Base-by-base conservation (phyloP, 164 flowering plant genomes). In the Pachysandra terminalis region DNA sequence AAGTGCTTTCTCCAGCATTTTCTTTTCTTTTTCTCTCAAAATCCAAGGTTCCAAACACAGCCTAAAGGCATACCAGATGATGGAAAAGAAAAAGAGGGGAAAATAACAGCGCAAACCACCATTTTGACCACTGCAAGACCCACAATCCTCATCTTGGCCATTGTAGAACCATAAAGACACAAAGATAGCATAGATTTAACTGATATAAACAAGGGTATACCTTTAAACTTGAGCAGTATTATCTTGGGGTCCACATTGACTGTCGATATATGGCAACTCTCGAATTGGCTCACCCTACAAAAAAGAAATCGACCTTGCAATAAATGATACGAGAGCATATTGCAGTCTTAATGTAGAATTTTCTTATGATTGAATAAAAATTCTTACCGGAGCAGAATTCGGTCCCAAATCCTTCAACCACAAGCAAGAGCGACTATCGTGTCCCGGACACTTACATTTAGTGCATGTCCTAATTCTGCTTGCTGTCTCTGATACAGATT, bases 371-470 rank as follows among this genome's bases (percentile, higher is more conserved):
- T 54, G 27, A 65, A 66, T 6, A 24, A 57, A 57, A 10, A 24
- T 67, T 68, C 74, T 62, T 70, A 72, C 74, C 76, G 55, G 16
- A 48, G 17, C 37, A 19, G 67, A 25, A 53, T 55, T 25, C 21
- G 54, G 60, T 28, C 68, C 52, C n/a, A 65, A 52, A 66, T 78
- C 76, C 69, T 78, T 78, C 72, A 69, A 63, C 74, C 76, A 74
- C 63, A 65, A 68, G 71, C 78, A 78, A 66, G 60, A 26, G 54
- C 13, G 58, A 74, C 75, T 62, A 55, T 68, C 78, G 27, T 74
- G 78, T 54, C 74, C 78, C 12, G 81, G 74, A 60, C 78, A 69
- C 53, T 66, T 69, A 28, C 81, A 78, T 53, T 66, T 75, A 19
- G 69, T 62, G 49, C 75, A 74, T 25, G 63, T 58, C 19, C 55